Evolutionary conservation across 2,329 filamentous ascomycete genomes (phyloP).

Genomic region (Reticulascus tulasneorum): DNA sequence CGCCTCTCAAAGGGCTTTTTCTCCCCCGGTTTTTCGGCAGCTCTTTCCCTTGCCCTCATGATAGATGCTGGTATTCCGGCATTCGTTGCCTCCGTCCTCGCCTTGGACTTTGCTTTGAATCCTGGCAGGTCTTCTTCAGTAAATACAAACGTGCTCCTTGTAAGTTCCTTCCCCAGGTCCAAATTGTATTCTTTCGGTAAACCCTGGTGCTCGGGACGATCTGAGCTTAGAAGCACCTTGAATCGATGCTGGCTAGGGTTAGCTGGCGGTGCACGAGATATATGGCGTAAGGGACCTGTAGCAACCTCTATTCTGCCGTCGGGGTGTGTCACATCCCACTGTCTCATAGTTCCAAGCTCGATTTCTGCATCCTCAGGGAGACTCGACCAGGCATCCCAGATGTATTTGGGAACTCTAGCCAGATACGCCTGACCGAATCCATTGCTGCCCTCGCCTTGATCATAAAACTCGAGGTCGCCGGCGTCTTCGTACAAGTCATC

Average conservation of each 20-base stretch:
- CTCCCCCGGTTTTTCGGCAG: constrained; percentile 35
- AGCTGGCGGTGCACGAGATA: too few relatives aligned
- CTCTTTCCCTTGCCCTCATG: constrained; percentile 42
- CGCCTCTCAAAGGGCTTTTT: constrained; percentile 42
- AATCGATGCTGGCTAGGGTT: constrained; percentile 35
- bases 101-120: constrained; percentile 58
- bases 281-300: too few relatives aligned
- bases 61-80: constrained; percentile 57
- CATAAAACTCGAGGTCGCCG: constrained; percentile 54
- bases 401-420: constrained; percentile 71
- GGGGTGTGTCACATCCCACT: constrained; percentile 51
- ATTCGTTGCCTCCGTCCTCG: constrained; percentile 51
- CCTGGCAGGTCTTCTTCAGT: constrained; percentile 76
- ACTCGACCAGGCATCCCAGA: constrained; percentile 76
- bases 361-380: constrained; percentile 80
- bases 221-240: constrained; percentile 65
- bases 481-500: constrained; percentile 65
- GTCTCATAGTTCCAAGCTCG: constrained; percentile 70
- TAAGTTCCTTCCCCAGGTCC: constrained; percentile 50
- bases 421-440: constrained; percentile 50
- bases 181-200: constrained; percentile 89
- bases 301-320: constrained; percentile 39
- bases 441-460: constrained; percentile 27
- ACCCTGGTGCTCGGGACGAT: constrained; percentile 62
- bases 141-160: constrained; percentile 78